phyloP scores from a whole-genome alignment of 345 rosid species.

The Gossypium turneri region DNA sequence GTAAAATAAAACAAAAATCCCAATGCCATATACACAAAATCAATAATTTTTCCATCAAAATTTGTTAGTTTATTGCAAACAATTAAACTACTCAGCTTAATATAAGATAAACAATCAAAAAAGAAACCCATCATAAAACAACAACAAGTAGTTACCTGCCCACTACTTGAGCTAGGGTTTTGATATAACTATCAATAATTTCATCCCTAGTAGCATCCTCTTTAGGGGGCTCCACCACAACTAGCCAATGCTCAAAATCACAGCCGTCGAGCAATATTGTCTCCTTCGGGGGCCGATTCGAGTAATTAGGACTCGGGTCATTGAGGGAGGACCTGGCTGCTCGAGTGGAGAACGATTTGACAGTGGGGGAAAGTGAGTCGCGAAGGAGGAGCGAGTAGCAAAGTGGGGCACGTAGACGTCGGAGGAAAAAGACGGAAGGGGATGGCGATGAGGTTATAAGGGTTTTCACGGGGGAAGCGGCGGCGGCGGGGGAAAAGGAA shows the following conservation, averaged over 20 bases:
- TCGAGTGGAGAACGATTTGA: conserved; percentile 41
- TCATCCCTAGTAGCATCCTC: conserved; percentile 79
- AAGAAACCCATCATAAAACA: not conserved
- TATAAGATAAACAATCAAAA: not conserved
- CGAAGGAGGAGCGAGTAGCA: not conserved
- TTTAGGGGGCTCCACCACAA: conserved; percentile 69
- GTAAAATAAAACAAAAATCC: not conserved
- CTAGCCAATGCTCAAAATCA: conserved; percentile 95
- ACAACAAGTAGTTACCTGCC: conserved; percentile 54
- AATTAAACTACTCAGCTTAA: not conserved
- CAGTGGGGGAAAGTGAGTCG: not conserved
- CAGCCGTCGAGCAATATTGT: conserved; percentile 89
- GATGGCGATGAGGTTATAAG: conserved; percentile 15
- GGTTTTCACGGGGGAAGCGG: conserved; percentile 22
- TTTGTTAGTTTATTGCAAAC: not conserved
- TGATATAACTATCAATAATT: conserved; percentile 68
- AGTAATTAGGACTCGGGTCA: conserved; percentile 80
- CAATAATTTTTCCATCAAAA: not conserved
- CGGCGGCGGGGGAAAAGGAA: conserved; percentile 13
- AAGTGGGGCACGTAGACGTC: conserved; percentile 22
- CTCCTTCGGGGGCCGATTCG: conserved; percentile 88
- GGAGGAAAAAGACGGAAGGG: conserved; percentile 16
- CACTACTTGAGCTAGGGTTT: conserved; percentile 58
- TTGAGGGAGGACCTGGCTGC: conserved; percentile 61
- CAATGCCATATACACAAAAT: not conserved